These are phyloP conservation scores for Ophiocordyceps camponoti-rufipedis DNA, from an alignment of 2,329 filamentous ascomycete species.

Conservation along the genomic window DNA sequence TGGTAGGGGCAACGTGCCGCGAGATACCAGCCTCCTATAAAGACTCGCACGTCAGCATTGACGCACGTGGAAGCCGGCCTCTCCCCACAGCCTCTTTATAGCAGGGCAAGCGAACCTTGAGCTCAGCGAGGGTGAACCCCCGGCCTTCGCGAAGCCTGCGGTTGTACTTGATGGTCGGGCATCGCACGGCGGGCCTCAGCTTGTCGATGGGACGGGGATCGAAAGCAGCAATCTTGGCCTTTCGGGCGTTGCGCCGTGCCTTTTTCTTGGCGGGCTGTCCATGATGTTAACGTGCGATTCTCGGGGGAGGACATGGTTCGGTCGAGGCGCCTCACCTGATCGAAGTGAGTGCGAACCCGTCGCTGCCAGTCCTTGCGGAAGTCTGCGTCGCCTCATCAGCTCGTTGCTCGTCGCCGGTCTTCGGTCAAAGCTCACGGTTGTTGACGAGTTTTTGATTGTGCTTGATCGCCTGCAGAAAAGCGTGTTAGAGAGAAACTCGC, in stretches of 20 bases:
- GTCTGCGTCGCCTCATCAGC: conserved; percentile 39
- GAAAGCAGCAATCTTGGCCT: conserved; percentile 85
- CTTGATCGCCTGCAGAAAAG: conserved; percentile 67
- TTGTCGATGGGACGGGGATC: conserved; percentile 95
- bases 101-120: conserved; percentile 60
- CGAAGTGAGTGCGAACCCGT: conserved; percentile 97
- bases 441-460: conserved; percentile 97
- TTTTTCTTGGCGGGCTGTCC: conserved; percentile 84
- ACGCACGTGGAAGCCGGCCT: too few relatives aligned
- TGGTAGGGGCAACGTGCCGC: conserved; percentile 82
- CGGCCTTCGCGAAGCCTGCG: conserved; percentile 88
- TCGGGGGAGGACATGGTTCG: conserved; percentile 1
- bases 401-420: neutral
- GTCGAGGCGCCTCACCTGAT: conserved; percentile 59
- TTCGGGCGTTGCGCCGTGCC: conserved; percentile 76
- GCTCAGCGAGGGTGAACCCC: conserved; percentile 92
- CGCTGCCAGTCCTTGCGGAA: conserved; percentile 99
- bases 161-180: conserved; percentile 98
- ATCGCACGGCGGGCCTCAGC: conserved; percentile 89
- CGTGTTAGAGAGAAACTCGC: conserved; percentile 9
- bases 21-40: conserved; percentile 79
- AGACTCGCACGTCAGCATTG: conserved; percentile 1
- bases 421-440: conserved; percentile 52
- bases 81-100: neutral
- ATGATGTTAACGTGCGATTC: conserved; percentile 13